Evolutionary conservation across 164 flowering plant genomes (phyloP).

Genomic region (Malania oleifera): DNA sequence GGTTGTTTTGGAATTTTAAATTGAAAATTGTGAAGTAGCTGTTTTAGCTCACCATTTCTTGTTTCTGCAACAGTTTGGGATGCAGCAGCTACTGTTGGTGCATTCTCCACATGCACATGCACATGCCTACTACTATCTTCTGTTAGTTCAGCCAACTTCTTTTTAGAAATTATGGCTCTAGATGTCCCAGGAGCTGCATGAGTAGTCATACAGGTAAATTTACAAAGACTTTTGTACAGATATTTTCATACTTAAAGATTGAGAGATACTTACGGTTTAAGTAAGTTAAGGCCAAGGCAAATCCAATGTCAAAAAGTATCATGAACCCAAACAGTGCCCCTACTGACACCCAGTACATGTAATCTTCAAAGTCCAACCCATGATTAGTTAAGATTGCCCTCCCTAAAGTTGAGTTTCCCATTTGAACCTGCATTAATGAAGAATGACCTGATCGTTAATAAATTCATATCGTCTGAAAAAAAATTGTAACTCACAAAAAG

Average conservation of each 20-base stretch:
- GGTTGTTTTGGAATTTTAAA: background rate
- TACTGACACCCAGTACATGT: conserved; percentile 52
- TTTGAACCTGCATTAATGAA: conserved; percentile 19
- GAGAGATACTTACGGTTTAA: conserved; percentile 30
- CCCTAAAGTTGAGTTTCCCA: conserved; percentile 30
- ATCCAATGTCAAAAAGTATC: conserved; percentile 37
- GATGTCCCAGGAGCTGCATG: conserved; percentile 28
- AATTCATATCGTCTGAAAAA: background rate
- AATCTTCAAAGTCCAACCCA: conserved; percentile 29
- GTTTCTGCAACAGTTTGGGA: conserved; percentile 5
- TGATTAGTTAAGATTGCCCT: conserved; percentile 13
- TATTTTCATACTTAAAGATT: background rate
- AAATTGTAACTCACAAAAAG: no score
- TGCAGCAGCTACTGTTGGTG: background rate
- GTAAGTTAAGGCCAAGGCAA: conserved; percentile 38
- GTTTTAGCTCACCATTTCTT: conserved; percentile 10
- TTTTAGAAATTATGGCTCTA: conserved; percentile 33
- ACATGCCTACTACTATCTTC: conserved; percentile 9
- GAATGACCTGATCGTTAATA: background rate
- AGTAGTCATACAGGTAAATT: conserved; percentile 4
- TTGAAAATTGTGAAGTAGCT: background rate
- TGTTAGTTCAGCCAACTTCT: conserved; percentile 26
- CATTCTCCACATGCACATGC: background rate
- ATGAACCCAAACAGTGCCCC: conserved; percentile 42
- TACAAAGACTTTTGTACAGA: background rate